Evolutionary conservation across 345 rosid species (phyloP), one percentile per base, ranked within the genome.

Genomic region (Rhizophora mangle): DNA sequence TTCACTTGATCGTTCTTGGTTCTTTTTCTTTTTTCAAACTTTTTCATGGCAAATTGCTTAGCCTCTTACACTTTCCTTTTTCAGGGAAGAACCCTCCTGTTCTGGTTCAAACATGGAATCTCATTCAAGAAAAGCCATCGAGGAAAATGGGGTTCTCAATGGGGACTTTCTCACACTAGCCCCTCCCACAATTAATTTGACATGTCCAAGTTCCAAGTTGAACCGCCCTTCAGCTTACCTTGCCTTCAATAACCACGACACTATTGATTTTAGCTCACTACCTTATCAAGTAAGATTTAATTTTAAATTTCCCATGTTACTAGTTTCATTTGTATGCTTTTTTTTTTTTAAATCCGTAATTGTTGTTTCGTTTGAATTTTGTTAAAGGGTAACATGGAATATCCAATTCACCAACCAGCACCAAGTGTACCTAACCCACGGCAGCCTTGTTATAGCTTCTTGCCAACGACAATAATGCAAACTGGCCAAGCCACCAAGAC

Each of bases 151-250:
- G 34, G 76, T 47, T 52, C 46, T 36, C 32, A 68, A 72, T 67
- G 80, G 78, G 63, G 85, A 77, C 73, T 78, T 81, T 63, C 88
- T 86, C 74, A 78, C 86, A 30, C 76, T 84, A 56, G 85, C 80
- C 59, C 82, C 88, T 69, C 84, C 84, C 2, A 15, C 77, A 62
- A 54, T 77, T 3, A 30, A 56, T 53, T 62, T 68, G 29, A 32
- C 70, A 31, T 68, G 65, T 36, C 46, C 37, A 64, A 68, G 32
- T 39, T 74, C 80, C 68, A 82, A 73, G 31, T 43, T 49, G 32
- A 72, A 68, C 74, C 72, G 75, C 29, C 31, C 75, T 29, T 62
- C 68, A 0, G 53, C 81, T 61, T 64, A 61, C 72, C 72, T 73
- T 51, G 49, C 66, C 18, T 72, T 65, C 65, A 49, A 72, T 20